Evolutionary conservation across 257 asterid species (phyloP).

Genomic region (Salvia hispanica): DNA sequence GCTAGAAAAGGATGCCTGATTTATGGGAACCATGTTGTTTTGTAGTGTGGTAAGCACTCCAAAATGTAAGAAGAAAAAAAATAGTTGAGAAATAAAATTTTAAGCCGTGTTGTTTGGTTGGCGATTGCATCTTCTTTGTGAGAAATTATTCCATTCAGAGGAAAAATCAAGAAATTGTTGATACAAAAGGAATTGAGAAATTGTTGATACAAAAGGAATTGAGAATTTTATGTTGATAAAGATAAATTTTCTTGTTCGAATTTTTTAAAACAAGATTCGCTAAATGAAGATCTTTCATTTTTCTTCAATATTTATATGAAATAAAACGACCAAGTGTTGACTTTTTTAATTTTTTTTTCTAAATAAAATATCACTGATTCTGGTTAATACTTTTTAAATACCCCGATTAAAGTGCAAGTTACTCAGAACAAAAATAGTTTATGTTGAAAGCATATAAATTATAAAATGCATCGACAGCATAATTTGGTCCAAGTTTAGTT

Average conservation of each 20-base stretch:
- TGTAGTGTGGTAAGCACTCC: conserved; percentile 16
- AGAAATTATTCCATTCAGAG: too few species aligned
- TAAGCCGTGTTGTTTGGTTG: not conserved
- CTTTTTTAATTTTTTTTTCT: not conserved
- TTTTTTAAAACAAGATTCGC: too few species aligned
- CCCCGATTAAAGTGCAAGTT: too few species aligned
- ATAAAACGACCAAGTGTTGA: not conserved
- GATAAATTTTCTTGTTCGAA: too few species aligned
- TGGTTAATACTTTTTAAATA: not conserved
- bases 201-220: not conserved
- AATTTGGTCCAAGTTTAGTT: too few species aligned
- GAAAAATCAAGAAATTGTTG: not conserved
- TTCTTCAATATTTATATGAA: not conserved
- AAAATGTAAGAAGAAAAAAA: not conserved
- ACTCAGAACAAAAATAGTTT: too few species aligned
- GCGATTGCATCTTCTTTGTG: not conserved
- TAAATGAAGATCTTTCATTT: not conserved
- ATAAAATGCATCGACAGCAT: too few species aligned
- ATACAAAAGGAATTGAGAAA: not conserved
- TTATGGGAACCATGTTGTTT: conserved; percentile 21
- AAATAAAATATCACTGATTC: not conserved
- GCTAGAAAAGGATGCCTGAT: conserved; percentile 26
- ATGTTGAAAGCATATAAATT: too few species aligned
- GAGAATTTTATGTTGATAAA: too few species aligned
- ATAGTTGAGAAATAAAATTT: not conserved